Percentiles rank a stretch among this genome's conserved stretches.
Conservation (phyloP, 2,329 filamentous ascomycete genomes). For the Chaetomiaceae sp. region DNA sequence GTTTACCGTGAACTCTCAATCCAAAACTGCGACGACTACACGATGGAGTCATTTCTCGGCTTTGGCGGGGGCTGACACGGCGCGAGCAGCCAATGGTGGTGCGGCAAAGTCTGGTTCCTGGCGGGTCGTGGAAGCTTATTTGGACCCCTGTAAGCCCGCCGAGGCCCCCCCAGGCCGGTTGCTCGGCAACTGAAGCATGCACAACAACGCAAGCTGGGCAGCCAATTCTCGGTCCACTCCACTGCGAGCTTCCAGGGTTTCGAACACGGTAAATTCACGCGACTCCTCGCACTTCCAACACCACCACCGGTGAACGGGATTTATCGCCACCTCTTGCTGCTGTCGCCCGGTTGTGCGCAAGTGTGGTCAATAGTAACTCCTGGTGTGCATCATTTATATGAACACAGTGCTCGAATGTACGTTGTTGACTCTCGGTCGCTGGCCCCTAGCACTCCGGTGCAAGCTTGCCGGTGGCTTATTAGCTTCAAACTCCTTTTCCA, state of each 20-base stretch:
- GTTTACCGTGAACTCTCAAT: too few species aligned
- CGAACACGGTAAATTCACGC: too few species aligned
- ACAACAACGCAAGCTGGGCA: constrained; percentile 15
- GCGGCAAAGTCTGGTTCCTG: background rate
- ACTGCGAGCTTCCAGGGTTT: too few species aligned
- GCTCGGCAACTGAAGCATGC: too few species aligned
- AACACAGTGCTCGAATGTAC: background rate
- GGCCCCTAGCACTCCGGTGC: too few species aligned
- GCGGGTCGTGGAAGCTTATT: constrained; percentile 14
- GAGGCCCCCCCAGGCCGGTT: too few species aligned
- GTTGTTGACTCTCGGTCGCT: too few species aligned
- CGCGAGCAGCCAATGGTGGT: constrained; percentile 9
- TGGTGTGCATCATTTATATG: background rate
- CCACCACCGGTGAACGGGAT: constrained; percentile 4
- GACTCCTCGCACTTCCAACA: constrained; percentile 9
- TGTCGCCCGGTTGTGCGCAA: background rate
- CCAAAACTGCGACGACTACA: too few species aligned
- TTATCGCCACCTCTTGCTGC: background rate
- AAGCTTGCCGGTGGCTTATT: too few species aligned
- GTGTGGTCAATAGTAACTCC: background rate
- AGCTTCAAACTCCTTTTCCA: too few species aligned
- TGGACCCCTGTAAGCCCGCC: too few species aligned
- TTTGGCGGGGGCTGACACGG: constrained; percentile 12
- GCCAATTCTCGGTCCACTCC: constrained; percentile 10
- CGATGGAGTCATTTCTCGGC: constrained; percentile 16